A percentile compares a stretch with the other conserved stretches of the same genome.
Evolutionary conservation across 768 basidiomycete species (phyloP).

Genomic region (Lactarius tabidus): DNA sequence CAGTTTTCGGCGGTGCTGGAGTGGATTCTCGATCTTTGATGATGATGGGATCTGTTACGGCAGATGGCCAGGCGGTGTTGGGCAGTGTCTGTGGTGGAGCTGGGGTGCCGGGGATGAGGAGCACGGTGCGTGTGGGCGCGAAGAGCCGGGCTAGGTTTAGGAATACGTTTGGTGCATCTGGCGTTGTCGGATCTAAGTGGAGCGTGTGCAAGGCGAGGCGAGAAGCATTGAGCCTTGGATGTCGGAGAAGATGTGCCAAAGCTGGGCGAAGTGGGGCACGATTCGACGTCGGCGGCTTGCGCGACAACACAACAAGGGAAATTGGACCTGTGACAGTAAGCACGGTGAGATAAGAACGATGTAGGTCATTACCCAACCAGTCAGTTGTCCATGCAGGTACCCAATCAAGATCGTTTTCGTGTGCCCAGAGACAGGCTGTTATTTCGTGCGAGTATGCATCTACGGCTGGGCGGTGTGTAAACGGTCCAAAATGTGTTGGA

Average conservation of each 20-base stretch:
- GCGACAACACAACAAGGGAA: constrained; percentile 22
- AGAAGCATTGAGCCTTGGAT: constrained; percentile 16
- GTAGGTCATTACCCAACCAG: constrained; percentile 42
- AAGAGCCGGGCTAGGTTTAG: constrained; percentile 64
- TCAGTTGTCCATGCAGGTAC: constrained; percentile 36
- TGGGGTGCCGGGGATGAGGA: constrained; percentile 50
- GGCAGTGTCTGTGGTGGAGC: constrained; percentile 16
- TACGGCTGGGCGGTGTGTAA: constrained; percentile 19
- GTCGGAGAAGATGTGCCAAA: constrained; percentile 4
- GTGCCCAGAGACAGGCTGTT: constrained; percentile 51
- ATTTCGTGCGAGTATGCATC: constrained; percentile 25
- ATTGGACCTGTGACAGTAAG: constrained; percentile 10
- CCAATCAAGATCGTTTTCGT: constrained; percentile 35
- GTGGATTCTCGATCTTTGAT: constrained; percentile 22
- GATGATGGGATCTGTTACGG: constrained; percentile 28
- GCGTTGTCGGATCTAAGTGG: constrained; percentile 36
- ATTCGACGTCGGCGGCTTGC: not conserved
- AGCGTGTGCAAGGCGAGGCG: constrained; percentile 46
- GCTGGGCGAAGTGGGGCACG: not conserved
- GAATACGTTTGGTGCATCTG: constrained; percentile 46
- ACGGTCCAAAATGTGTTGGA: constrained; percentile 26
- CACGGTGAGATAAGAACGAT: not conserved
- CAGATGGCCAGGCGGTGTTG: not conserved
- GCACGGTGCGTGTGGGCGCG: constrained; percentile 43
- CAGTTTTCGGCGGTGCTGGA: constrained; percentile 26